Evolutionary conservation across 768 basidiomycete species (phyloP).

Genomic region (Kockovaella imperatae): DNA sequence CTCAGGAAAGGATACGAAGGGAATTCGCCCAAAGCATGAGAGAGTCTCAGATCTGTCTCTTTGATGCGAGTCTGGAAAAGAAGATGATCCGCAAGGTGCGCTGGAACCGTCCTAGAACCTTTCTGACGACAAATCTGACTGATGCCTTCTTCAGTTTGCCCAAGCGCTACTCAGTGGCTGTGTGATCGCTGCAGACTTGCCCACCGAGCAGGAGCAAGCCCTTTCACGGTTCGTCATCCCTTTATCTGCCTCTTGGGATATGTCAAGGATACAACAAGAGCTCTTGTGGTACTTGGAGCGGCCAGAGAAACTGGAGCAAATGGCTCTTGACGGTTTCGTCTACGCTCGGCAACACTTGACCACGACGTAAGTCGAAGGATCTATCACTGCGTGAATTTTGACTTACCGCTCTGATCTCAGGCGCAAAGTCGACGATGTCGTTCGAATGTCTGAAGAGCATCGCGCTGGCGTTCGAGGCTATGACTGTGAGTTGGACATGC

Average conservation of each 20-base stretch:
- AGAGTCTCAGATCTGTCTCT: slow-evolving; percentile 39
- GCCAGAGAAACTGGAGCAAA: slow-evolving; percentile 29
- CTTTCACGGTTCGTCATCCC: slow-evolving; percentile 33
- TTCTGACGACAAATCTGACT: background rate
- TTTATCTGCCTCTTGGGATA: slow-evolving; percentile 30
- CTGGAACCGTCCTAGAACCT: background rate
- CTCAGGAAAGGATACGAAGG: slow-evolving; percentile 26
- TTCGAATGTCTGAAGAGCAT: slow-evolving; percentile 5
- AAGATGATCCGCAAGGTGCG: slow-evolving; percentile 41
- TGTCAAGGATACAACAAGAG: slow-evolving; percentile 31
- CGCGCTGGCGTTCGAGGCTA: slow-evolving; percentile 15
- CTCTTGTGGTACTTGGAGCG: slow-evolving; percentile 21
- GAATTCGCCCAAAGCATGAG: slow-evolving; percentile 40
- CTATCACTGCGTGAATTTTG: too few relatives aligned
- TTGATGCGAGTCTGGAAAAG: slow-evolving; percentile 37
- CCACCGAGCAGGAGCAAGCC: slow-evolving; percentile 39
- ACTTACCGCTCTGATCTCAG: background rate
- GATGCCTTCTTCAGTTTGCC: slow-evolving; percentile 18
- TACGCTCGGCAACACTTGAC: slow-evolving; percentile 38
- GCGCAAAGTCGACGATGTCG: background rate
- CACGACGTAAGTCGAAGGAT: slow-evolving; percentile 30
- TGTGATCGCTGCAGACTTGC: slow-evolving; percentile 39
- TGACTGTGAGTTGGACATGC: slow-evolving; percentile 10
- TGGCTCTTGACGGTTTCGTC: slow-evolving; percentile 36
- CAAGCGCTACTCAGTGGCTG: slow-evolving; percentile 40